Evolutionary conservation across 306 rosid species (phyloP).

Genomic region (Cucumis cinereus): DNA sequence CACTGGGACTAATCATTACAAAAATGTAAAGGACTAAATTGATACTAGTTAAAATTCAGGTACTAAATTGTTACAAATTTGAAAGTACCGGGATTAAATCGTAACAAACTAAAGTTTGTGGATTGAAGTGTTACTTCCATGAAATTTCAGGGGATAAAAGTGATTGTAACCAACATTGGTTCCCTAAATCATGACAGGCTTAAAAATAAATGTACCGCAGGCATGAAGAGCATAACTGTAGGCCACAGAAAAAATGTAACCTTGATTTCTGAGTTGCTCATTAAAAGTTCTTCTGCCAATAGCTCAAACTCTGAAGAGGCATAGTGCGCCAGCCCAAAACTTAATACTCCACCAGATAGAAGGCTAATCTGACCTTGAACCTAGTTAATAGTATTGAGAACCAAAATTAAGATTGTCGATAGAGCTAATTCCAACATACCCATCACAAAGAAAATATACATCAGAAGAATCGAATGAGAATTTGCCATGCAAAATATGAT

Average conservation of each 20-base stretch:
- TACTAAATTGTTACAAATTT: too few species aligned
- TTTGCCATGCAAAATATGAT: not conserved
- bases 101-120: too few species aligned
- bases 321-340: conserved; percentile 91
- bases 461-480: not conserved
- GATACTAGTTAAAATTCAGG: too few species aligned
- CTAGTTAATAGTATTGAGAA: conserved; percentile 26
- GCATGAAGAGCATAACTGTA: not conserved
- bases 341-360: conserved; percentile 64
- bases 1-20: too few species aligned
- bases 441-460: not conserved
- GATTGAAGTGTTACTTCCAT: too few species aligned
- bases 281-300: conserved; percentile 87
- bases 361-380: conserved; percentile 98
- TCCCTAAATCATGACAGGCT: not conserved
- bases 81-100: too few species aligned
- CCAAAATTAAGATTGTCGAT: not conserved
- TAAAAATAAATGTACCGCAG: not conserved
- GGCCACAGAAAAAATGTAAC: conserved; percentile 22
- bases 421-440: not conserved
- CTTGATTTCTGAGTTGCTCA: conserved; percentile 91
- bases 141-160: not conserved
- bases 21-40: too few species aligned
- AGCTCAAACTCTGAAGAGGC: conserved; percentile 93
- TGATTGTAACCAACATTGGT: not conserved